A percentile compares a stretch with the other conserved stretches of the same genome.
These are phyloP conservation scores for Epichloe sibirici DNA, from an alignment of 2,329 filamentous ascomycete genomes.

Conservation along the genomic window DNA sequence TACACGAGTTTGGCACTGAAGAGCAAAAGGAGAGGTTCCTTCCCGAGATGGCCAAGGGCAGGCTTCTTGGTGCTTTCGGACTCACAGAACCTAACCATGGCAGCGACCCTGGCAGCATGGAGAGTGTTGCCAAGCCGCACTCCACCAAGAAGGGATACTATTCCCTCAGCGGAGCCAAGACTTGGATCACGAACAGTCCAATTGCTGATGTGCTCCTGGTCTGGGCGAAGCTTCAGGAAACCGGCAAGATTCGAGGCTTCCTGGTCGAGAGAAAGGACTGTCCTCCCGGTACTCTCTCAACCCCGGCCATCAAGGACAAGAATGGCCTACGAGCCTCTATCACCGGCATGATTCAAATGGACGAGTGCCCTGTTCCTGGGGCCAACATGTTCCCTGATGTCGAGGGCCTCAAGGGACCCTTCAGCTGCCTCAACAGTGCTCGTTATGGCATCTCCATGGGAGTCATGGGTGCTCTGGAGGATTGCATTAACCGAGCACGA, in stretches of 20 bases:
- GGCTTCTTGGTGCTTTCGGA: slow-evolving; percentile 74
- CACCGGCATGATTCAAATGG: slow-evolving; percentile 96
- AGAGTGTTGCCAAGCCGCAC: slow-evolving; percentile 73
- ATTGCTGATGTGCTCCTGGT: slow-evolving; percentile 76
- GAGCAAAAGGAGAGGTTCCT: slow-evolving; percentile 81
- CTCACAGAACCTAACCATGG: slow-evolving; percentile 89
- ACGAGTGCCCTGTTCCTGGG: slow-evolving; percentile 75
- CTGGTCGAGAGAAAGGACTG: slow-evolving; percentile 76
- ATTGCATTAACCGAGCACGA: slow-evolving; percentile 70
- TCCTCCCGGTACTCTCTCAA: slow-evolving; percentile 79
- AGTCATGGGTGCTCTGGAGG: slow-evolving; percentile 86
- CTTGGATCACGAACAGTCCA: slow-evolving; percentile 92
- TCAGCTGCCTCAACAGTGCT: slow-evolving; percentile 88
- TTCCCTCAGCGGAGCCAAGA: slow-evolving; percentile 70
- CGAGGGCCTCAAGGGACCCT: slow-evolving; percentile 78
- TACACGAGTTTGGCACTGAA: slow-evolving; percentile 73
- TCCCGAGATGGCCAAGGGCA: slow-evolving; percentile 69
- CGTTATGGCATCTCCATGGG: slow-evolving; percentile 90
- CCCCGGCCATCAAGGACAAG: slow-evolving; percentile 88
- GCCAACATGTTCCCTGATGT: slow-evolving; percentile 91
- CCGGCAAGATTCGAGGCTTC: slow-evolving; percentile 90
- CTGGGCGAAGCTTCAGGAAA: slow-evolving; percentile 87
- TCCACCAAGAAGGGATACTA: slow-evolving; percentile 75
- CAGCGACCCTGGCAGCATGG: slow-evolving; percentile 84
- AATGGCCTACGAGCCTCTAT: slow-evolving; percentile 85